Conservation (phyloP, 257 asterid genomes). For the Rhazya stricta region DNA sequence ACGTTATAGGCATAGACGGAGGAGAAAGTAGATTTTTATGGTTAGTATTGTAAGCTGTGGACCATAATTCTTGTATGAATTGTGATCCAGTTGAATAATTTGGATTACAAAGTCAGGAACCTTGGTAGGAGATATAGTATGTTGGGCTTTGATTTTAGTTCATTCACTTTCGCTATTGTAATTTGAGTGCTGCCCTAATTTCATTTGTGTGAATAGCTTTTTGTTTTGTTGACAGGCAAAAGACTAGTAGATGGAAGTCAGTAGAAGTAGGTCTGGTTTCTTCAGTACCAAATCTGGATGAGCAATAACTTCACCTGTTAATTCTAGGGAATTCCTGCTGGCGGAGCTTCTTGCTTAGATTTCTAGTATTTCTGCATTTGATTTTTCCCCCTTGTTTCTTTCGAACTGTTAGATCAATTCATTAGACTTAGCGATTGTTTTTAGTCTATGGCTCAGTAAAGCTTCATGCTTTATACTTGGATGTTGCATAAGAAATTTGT, state of each 20-base stretch:
- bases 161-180: background rate
- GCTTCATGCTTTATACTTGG: background rate
- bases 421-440: background rate
- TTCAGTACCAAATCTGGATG: background rate
- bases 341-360: constrained; percentile 2
- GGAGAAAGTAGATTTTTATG: background rate
- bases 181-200: background rate
- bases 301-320: too few species aligned
- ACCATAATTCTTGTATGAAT: background rate
- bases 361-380: constrained; percentile 3
- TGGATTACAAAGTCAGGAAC: background rate
- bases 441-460: background rate
- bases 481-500: background rate
- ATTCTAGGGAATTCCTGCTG: background rate
- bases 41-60: background rate
- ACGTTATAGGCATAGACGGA: background rate
- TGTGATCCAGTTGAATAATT: background rate
- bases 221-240: background rate
- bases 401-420: background rate
- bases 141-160: background rate
- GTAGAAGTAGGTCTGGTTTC: background rate
- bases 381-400: background rate
- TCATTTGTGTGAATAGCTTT: background rate
- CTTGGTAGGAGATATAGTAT: constrained; percentile 2
- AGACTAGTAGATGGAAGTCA: background rate